Conservation (phyloP, 257 asterid genomes). For the Solanum ossicruentum region DNA sequence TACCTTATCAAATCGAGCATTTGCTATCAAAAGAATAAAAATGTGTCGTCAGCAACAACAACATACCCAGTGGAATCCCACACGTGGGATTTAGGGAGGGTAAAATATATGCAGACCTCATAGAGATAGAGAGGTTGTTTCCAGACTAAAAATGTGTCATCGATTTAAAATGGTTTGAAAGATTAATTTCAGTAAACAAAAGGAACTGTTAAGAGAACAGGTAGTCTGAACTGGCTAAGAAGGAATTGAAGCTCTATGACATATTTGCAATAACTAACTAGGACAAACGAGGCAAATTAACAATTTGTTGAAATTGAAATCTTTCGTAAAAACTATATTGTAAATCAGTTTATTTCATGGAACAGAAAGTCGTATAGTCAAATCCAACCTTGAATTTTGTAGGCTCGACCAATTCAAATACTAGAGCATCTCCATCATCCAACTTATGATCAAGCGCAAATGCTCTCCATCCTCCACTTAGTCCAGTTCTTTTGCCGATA, state of each 20-base stretch:
- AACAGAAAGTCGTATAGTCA: background rate
- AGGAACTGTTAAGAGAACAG: background rate
- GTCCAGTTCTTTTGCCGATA: conserved; percentile 61
- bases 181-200: background rate
- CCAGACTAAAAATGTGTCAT: background rate
- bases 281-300: background rate
- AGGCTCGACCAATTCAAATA: conserved; percentile 62
- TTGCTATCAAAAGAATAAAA: background rate
- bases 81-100: no score
- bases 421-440: conserved; percentile 83
- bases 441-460: conserved; percentile 74
- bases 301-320: background rate
- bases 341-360: background rate
- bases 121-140: no score
- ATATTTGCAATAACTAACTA: background rate
- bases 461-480: conserved; percentile 98
- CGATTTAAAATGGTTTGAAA: background rate
- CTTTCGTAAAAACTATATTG: background rate
- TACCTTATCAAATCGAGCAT: background rate
- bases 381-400: conserved; percentile 64
- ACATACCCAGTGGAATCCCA: no score
- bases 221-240: background rate
- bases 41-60: background rate
- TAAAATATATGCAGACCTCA: no score
- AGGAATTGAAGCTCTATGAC: background rate